phyloP scores from a whole-genome alignment of 306 rosid species.

The Cicer arietinum region DNA sequence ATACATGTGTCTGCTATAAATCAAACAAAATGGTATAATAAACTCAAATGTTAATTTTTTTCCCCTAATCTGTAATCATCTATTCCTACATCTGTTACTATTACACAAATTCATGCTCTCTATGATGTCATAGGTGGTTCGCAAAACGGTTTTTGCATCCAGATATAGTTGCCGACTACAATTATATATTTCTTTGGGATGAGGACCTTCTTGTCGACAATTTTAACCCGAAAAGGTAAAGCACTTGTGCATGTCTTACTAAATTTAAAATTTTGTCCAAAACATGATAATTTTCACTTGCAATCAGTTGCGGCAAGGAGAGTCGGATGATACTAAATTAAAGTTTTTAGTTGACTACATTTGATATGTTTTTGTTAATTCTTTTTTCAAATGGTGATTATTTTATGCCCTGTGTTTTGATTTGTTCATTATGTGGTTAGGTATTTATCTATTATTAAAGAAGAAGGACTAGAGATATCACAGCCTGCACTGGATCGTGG shows the following conservation, averaged over 20 bases:
- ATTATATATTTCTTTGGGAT: constrained; percentile 93
- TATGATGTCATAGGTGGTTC: constrained; percentile 75
- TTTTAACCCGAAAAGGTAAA: constrained; percentile 73
- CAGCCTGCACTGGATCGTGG: constrained; percentile 93
- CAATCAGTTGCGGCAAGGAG: constrained; percentile 9
- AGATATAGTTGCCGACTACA: constrained; percentile 77
- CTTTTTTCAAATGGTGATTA: constrained; percentile 6
- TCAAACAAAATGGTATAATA: constrained; percentile 64
- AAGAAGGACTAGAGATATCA: constrained; percentile 93
- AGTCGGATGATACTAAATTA: constrained; percentile 19
- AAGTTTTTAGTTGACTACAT: constrained; percentile 22
- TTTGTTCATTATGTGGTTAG: constrained; percentile 51
- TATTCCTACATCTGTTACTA: not conserved
- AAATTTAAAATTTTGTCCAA: not conserved
- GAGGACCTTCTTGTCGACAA: constrained; percentile 92
- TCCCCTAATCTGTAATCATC: not conserved
- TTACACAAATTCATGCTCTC: constrained; percentile 19
- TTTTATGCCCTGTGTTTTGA: constrained; percentile 22
- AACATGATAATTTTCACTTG: not conserved
- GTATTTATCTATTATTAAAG: constrained; percentile 76
- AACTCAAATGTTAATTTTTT: constrained; percentile 14
- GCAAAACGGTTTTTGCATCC: constrained; percentile 97
- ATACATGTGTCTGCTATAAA: constrained; percentile 61
- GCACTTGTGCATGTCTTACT: not conserved
- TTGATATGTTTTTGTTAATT: constrained; percentile 1